phyloP scores from a whole-genome alignment of 2,329 filamentous ascomycete genomes.

The Huntiella decipiens region DNA sequence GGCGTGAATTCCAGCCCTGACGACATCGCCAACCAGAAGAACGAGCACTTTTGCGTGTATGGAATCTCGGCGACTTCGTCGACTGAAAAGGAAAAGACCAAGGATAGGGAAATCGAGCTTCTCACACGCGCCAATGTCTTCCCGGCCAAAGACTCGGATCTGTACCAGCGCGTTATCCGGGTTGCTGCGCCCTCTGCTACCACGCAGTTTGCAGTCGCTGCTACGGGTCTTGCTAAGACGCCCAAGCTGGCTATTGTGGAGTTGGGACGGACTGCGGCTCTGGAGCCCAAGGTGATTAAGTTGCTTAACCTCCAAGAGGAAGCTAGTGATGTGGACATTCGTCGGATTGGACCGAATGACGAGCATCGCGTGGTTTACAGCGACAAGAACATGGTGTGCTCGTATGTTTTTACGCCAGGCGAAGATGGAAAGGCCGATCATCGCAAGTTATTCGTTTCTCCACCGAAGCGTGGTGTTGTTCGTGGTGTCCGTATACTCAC shows the following conservation, averaged over 20 bases:
- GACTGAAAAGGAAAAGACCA: slow-evolving; percentile 5
- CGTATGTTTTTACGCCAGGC: slow-evolving; percentile 36
- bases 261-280: slow-evolving; percentile 31
- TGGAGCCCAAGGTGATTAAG: slow-evolving; percentile 26
- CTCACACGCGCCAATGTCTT: slow-evolving; percentile 35
- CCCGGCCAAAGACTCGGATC: slow-evolving; percentile 26
- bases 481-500: slow-evolving; percentile 40
- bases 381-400: slow-evolving; percentile 54
- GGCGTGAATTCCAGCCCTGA: slow-evolving; percentile 67
- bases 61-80: slow-evolving; percentile 26
- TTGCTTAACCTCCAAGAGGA: slow-evolving; percentile 33
- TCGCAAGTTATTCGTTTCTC: slow-evolving; percentile 30
- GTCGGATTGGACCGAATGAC: slow-evolving; percentile 37
- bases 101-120: slow-evolving; percentile 22
- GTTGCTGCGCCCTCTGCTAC: slow-evolving; percentile 31
- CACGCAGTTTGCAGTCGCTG: slow-evolving; percentile 54
- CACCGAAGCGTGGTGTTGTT: slow-evolving; percentile 28
- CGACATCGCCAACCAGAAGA: slow-evolving; percentile 55
- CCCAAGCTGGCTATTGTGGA: slow-evolving; percentile 69
- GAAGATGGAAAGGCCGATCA: slow-evolving; percentile 24
- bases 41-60: slow-evolving; percentile 69
- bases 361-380: slow-evolving; percentile 62
- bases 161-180: slow-evolving; percentile 41
- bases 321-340: slow-evolving; percentile 49
- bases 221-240: slow-evolving; percentile 56